phyloP scores from a whole-genome alignment of 805 yeast genomes.

The Danielozyma ontarioensis region DNA sequence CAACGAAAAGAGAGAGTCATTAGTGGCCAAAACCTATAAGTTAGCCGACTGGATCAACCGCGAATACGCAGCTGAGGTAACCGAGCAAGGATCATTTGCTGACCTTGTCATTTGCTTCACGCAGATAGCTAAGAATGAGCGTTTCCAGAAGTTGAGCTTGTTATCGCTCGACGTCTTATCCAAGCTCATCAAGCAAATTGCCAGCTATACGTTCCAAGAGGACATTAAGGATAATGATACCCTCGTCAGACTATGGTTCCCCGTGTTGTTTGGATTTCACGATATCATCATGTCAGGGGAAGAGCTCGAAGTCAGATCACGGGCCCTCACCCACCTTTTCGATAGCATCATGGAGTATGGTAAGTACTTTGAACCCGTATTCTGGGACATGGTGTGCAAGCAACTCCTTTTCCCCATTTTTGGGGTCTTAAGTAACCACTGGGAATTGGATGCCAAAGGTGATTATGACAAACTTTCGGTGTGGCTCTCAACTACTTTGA shows the following conservation, averaged over 20 bases:
- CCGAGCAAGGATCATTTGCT: conserved; percentile 61
- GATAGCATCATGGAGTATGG: conserved; percentile 80
- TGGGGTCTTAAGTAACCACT: conserved; percentile 67
- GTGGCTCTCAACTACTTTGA: conserved; percentile 94
- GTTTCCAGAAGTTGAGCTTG: conserved; percentile 74
- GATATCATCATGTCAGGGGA: conserved; percentile 89
- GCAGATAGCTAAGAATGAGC: conserved; percentile 77
- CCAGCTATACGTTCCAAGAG: no score
- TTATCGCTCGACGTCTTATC: conserved; percentile 75
- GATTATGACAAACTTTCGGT: conserved; percentile 85
- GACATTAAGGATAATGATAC: conserved; percentile 28
- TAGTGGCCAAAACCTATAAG: conserved; percentile 61
- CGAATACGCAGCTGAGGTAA: conserved; percentile 57
- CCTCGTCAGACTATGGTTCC: conserved; percentile 71
- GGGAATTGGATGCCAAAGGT: conserved; percentile 59
- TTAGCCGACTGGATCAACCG: conserved; percentile 58
- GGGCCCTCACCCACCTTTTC: conserved; percentile 79
- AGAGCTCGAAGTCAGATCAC: conserved; percentile 89
- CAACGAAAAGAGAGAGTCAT: conserved; percentile 46
- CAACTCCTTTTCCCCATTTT: conserved; percentile 87
- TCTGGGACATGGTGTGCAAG: conserved; percentile 80
- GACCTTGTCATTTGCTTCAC: conserved; percentile 73
- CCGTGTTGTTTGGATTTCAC: conserved; percentile 78
- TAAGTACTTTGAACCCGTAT: conserved; percentile 59
- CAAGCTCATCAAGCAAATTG: conserved; percentile 54